Conservation (phyloP, 805 yeast species). For the Zygoascus bituminiphila region DNA sequence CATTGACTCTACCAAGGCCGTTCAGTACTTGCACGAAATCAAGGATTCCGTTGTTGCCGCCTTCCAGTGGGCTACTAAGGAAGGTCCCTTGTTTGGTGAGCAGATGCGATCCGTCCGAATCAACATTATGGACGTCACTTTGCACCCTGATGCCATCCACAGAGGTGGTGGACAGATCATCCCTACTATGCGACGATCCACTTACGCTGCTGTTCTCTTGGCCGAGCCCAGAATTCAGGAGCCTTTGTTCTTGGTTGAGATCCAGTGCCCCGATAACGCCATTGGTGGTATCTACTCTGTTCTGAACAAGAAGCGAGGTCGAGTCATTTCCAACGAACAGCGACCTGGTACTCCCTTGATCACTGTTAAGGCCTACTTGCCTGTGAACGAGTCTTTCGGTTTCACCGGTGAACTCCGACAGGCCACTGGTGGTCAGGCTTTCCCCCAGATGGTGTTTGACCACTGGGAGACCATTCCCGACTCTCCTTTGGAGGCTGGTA, state of each 20-base stretch:
- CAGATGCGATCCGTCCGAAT: conserved; percentile 90
- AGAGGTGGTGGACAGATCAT: conserved; percentile 99
- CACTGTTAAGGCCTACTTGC: conserved; percentile 99
- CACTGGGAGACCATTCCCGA: conserved; percentile 92
- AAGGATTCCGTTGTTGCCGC: conserved; percentile 99
- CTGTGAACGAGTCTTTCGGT: conserved; percentile 99
- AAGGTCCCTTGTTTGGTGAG: conserved; percentile 99
- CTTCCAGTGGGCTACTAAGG: conserved; percentile 99
- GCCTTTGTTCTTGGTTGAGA: conserved; percentile 98
- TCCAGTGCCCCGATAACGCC: conserved; percentile 98
- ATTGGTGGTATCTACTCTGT: conserved; percentile 99
- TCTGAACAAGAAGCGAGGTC: conserved; percentile 96
- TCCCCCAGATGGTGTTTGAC: conserved; percentile 99
- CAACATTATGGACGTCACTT: conserved; percentile 97
- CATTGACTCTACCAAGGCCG: conserved; percentile 99
- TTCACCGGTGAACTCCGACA: conserved; percentile 99
- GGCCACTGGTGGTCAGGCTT: conserved; percentile 99
- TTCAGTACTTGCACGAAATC: conserved; percentile 97
- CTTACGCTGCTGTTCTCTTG: conserved; percentile 95
- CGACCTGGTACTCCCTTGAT: conserved; percentile 99
- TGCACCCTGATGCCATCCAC: conserved; percentile 99
- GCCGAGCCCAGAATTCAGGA: conserved; percentile 99
- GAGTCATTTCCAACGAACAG: conserved; percentile 98
- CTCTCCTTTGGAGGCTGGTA: conserved; percentile 82
- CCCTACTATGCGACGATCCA: conserved; percentile 99